Evolutionary conservation across 345 rosid genomes (phyloP).

Genomic region (Boechera retrofracta): DNA sequence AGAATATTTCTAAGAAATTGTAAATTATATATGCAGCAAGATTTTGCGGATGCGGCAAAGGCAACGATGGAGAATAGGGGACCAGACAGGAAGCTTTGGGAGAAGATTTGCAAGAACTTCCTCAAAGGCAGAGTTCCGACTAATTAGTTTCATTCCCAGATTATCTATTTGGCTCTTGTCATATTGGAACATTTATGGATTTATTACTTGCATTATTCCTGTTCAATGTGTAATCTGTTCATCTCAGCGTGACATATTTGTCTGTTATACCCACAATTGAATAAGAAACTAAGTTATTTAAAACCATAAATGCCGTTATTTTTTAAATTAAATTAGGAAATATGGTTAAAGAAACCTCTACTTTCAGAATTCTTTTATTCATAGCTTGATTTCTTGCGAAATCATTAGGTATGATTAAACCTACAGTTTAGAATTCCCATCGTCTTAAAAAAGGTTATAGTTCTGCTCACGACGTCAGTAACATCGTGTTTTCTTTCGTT

Average conservation of each 20-base stretch:
- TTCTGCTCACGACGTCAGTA: no score
- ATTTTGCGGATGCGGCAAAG: slow-evolving; percentile 46
- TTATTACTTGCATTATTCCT: neutral
- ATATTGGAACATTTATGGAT: slow-evolving; percentile 2
- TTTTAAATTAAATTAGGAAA: neutral
- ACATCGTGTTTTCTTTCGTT: no score
- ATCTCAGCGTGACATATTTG: neutral
- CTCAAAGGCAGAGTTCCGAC: slow-evolving; percentile 44
- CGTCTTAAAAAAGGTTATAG: no score
- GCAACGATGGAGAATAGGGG: slow-evolving; percentile 40
- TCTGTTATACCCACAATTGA: slow-evolving; percentile 8
- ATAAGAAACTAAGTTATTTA: neutral
- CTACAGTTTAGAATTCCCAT: no score
- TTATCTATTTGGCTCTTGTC: slow-evolving; percentile 2
- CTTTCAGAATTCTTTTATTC: neutral
- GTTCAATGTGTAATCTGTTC: slow-evolving; percentile 1
- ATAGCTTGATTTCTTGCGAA: no score
- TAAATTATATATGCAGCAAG: slow-evolving; percentile 36
- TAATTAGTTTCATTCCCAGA: slow-evolving; percentile 18
- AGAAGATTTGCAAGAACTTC: slow-evolving; percentile 45
- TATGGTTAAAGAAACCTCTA: neutral
- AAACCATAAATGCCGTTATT: neutral
- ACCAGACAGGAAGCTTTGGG: slow-evolving; percentile 44
- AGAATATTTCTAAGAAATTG: neutral
- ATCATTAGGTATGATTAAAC: no score